phyloP scores from a whole-genome alignment of 2,329 filamentous ascomycete genomes.

The Plectosphaerella plurivora region DNA sequence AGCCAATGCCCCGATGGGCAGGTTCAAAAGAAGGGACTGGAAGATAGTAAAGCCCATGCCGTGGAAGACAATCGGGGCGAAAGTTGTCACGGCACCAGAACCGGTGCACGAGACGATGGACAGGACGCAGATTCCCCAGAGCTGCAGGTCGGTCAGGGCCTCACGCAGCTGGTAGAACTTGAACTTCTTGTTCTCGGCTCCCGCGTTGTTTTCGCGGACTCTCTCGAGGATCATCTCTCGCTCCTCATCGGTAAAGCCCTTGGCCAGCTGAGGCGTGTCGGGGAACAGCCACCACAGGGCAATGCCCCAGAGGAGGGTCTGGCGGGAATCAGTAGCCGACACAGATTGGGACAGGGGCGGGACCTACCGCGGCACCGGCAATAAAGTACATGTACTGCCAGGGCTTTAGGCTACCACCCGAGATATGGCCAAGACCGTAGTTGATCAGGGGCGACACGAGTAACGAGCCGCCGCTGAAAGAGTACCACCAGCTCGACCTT shows the following conservation, averaged over 20 bases:
- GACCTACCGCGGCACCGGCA: constrained; percentile 17
- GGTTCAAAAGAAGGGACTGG: constrained; percentile 25
- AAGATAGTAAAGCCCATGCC: constrained; percentile 27
- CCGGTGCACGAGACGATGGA: constrained; percentile 23
- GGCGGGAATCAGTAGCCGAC: background rate
- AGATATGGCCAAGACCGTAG: constrained; percentile 26
- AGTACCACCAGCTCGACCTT: constrained; percentile 30
- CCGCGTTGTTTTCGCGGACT: constrained; percentile 22
- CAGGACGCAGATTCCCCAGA: constrained; percentile 23
- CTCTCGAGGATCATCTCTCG: constrained; percentile 17
- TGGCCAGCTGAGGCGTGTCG: constrained; percentile 21
- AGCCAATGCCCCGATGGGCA: constrained; percentile 24
- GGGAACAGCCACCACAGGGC: constrained; percentile 21
- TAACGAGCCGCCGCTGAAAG: constrained; percentile 29
- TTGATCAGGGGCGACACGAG: constrained; percentile 27
- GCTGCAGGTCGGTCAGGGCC: constrained; percentile 19
- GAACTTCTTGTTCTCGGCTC: constrained; percentile 18
- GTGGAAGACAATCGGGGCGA: constrained; percentile 26
- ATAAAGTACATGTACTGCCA: constrained; percentile 31
- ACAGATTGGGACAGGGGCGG: background rate
- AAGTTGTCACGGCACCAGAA: constrained; percentile 22
- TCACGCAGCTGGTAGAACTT: constrained; percentile 20
- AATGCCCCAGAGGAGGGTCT: constrained; percentile 11
- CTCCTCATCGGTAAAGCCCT: constrained; percentile 22
- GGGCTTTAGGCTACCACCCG: constrained; percentile 16